These are phyloP conservation scores for Candida easanensis DNA, from an alignment of 805 yeast genomes.

Conservation along the genomic window DNA sequence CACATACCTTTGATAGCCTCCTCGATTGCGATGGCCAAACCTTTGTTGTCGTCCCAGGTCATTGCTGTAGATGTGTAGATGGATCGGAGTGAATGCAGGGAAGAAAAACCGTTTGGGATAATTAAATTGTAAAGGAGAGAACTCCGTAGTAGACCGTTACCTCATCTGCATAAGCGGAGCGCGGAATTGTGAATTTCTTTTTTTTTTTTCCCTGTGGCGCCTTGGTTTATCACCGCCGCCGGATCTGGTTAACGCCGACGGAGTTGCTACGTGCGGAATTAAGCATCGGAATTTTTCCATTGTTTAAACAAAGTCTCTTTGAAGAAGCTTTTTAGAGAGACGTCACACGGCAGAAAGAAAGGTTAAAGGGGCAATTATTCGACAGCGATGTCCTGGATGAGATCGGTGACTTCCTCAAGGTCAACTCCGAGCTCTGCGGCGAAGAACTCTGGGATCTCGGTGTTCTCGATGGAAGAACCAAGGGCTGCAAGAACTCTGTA, in stretches of 20 bases:
- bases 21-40: conserved; percentile 67
- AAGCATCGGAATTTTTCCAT: not conserved
- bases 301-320: too few relatives aligned
- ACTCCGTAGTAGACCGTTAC: too few relatives aligned
- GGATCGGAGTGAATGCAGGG: too few relatives aligned
- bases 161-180: not conserved
- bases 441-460: conserved; percentile 76
- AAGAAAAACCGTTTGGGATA: too few relatives aligned
- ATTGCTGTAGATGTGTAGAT: conserved; percentile 23
- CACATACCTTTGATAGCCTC: conserved; percentile 58
- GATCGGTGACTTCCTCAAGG: conserved; percentile 46
- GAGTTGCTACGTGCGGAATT: not conserved
- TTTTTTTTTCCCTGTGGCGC: too few relatives aligned
- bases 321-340: too few relatives aligned
- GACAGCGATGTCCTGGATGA: conserved; percentile 22
- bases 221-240: too few relatives aligned
- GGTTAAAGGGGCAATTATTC: conserved; percentile 1
- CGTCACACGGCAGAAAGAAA: too few relatives aligned
- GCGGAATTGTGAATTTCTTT: conserved; percentile 3
- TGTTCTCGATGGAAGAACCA: conserved; percentile 82
- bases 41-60: conserved; percentile 62
- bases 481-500: conserved; percentile 44
- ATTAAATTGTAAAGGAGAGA: too few relatives aligned
- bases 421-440: conserved; percentile 48
- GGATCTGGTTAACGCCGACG: not conserved